phyloP scores from a whole-genome alignment of 805 yeast genomes.

The Starmerella bacillaris region DNA sequence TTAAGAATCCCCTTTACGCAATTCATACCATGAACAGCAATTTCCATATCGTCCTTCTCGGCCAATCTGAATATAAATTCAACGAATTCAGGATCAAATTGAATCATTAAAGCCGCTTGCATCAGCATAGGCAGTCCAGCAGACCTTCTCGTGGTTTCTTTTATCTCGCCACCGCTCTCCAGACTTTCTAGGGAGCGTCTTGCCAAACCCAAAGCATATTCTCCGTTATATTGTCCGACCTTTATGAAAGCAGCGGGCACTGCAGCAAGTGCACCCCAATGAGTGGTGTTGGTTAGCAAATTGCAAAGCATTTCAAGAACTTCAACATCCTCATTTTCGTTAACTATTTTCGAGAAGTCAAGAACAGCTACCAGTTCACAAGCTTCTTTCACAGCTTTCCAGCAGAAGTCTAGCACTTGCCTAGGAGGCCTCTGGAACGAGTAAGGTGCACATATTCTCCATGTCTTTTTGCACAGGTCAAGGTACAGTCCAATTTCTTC shows the following conservation, averaged over 20 bases:
- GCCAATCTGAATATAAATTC: constrained; percentile 39
- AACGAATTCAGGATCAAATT: constrained; percentile 32
- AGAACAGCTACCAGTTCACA: constrained; percentile 30
- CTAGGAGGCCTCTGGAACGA: neutral
- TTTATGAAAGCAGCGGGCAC: constrained; percentile 64
- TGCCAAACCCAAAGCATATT: constrained; percentile 1
- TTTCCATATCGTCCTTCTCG: constrained; percentile 22
- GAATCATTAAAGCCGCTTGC: constrained; percentile 21
- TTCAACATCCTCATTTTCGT: constrained; percentile 15
- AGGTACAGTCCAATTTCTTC: neutral
- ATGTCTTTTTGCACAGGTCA: neutral
- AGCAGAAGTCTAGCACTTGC: constrained; percentile 42
- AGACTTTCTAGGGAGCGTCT: constrained; percentile 3
- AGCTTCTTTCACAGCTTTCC: constrained; percentile 72
- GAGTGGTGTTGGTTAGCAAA: constrained; percentile 34
- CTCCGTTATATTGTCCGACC: constrained; percentile 32
- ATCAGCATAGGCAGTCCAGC: constrained; percentile 79
- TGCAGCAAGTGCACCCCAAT: constrained; percentile 82
- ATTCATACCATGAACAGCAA: constrained; percentile 70
- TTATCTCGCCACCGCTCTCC: constrained; percentile 18
- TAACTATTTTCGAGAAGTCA: neutral
- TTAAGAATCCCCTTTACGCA: constrained; percentile 58
- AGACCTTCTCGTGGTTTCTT: constrained; percentile 69
- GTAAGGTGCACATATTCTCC: constrained; percentile 1
- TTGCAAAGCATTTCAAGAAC: constrained; percentile 49